These are phyloP conservation scores for Blastobotrys serpentis DNA, from an alignment of 1,139 yeast species.

Conservation along the genomic window DNA sequence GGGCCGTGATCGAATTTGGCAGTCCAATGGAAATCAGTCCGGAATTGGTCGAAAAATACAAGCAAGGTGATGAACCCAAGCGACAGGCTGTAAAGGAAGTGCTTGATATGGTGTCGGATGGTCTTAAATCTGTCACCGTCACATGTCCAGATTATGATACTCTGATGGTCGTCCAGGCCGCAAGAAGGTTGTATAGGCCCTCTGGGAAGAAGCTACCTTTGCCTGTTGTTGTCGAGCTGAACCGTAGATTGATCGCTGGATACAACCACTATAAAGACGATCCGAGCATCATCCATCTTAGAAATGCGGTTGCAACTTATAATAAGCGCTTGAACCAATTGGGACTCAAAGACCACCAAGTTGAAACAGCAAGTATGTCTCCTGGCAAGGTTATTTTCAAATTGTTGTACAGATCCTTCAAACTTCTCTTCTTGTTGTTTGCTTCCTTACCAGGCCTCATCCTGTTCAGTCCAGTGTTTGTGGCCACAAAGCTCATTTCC, in stretches of 20 bases:
- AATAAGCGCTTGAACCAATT: conserved; percentile 64
- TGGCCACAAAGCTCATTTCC: conserved; percentile 73
- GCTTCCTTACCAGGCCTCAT: conserved; percentile 83
- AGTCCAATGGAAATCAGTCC: conserved; percentile 72
- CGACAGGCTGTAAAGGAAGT: conserved; percentile 72
- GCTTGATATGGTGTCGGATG: conserved; percentile 67
- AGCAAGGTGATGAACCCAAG: conserved; percentile 52
- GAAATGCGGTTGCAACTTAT: conserved; percentile 61
- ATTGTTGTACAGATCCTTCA: conserved; percentile 54
- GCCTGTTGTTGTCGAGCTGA: conserved; percentile 84
- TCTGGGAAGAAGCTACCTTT: conserved; percentile 71
- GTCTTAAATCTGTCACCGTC: conserved; percentile 84
- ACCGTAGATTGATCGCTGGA: conserved; percentile 78
- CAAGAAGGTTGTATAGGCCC: conserved; percentile 83
- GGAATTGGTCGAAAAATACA: conserved; percentile 64
- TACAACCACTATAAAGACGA: conserved; percentile 71
- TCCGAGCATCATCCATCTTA: conserved; percentile 62
- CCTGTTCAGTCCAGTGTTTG: conserved; percentile 82
- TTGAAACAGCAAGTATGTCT: conserved; percentile 61
- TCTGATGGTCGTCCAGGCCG: conserved; percentile 88
- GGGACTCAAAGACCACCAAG: conserved; percentile 88
- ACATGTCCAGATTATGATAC: conserved; percentile 92
- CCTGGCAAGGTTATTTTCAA: conserved; percentile 46
- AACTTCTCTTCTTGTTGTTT: conserved; percentile 53
- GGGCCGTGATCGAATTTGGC: conserved; percentile 95